A percentile compares a stretch with the other conserved stretches of the same genome.
phyloP scores from a whole-genome alignment of 768 basidiomycete species.

The Gelatoporia subvermispora region DNA sequence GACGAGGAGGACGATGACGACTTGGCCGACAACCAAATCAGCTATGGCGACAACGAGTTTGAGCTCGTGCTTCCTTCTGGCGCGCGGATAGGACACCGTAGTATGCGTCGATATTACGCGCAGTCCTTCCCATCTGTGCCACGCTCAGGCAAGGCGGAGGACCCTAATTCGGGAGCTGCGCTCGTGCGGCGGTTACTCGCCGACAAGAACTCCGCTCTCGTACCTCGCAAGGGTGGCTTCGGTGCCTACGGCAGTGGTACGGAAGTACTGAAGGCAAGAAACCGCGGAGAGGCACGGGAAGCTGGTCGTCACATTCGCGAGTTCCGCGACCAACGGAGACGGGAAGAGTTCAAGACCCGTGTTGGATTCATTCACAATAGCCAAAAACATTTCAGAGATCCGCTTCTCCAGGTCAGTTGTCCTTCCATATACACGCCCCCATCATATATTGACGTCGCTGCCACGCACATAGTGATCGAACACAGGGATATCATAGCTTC shows the following conservation, averaged over 20 bases:
- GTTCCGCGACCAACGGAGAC: constrained; percentile 73
- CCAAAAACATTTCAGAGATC: constrained; percentile 88
- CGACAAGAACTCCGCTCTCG: constrained; percentile 80
- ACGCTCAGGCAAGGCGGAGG: constrained; percentile 41
- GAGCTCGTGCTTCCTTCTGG: constrained; percentile 95
- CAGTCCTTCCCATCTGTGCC: constrained; percentile 62
- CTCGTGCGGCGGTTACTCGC: constrained; percentile 73
- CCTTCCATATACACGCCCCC: not conserved
- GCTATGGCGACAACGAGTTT: constrained; percentile 74
- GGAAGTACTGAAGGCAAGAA: constrained; percentile 84
- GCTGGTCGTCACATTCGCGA: constrained; percentile 84
- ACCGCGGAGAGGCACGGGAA: constrained; percentile 91
- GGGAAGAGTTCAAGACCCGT: constrained; percentile 81
- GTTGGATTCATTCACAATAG: constrained; percentile 75
- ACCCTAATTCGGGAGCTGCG: constrained; percentile 68
- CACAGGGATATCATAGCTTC: not conserved
- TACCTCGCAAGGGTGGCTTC: constrained; percentile 80
- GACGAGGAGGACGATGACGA: constrained; percentile 34
- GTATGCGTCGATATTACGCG: constrained; percentile 79
- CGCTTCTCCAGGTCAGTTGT: constrained; percentile 46
- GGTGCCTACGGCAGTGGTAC: constrained; percentile 82
- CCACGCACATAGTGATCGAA: constrained; percentile 3
- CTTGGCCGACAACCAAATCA: constrained; percentile 44
- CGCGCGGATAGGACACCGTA: constrained; percentile 86
- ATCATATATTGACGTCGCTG: constrained; percentile 1